These are phyloP conservation scores for Microcyclospora pomicola DNA, from an alignment of 2,329 filamentous ascomycete genomes.

Conservation along the genomic window DNA sequence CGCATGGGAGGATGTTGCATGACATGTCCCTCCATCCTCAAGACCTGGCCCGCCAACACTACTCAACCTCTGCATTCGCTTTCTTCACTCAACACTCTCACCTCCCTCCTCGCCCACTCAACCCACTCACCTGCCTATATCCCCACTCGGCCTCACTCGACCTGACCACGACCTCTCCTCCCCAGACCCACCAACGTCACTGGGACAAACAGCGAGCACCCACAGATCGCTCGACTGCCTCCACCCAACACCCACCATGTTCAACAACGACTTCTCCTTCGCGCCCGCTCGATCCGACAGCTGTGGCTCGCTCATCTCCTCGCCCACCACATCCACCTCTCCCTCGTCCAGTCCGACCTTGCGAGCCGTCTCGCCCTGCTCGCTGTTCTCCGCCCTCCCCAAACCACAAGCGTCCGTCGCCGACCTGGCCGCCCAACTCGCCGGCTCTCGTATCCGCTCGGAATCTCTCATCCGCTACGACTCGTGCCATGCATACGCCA, in stretches of 20 bases:
- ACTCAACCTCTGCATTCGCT: no score
- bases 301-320: slow-evolving; percentile 12
- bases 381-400: slow-evolving; percentile 11
- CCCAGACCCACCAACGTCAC: background rate
- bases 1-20: no score
- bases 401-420: slow-evolving; percentile 17
- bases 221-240: background rate
- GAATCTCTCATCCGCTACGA: slow-evolving; percentile 21
- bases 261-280: slow-evolving; percentile 21
- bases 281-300: slow-evolving; percentile 14
- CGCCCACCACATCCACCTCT: slow-evolving; percentile 8
- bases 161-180: no score
- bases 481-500: slow-evolving; percentile 21
- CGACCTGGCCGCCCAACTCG: slow-evolving; percentile 19
- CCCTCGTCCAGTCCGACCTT: slow-evolving; percentile 8
- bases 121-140: no score
- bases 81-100: no score
- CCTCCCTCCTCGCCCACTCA: no score
- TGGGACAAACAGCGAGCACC: background rate
- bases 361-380: slow-evolving; percentile 21
- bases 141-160: no score
- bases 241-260: slow-evolving; percentile 10
- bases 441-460: slow-evolving; percentile 12
- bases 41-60: no score
- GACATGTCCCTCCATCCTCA: no score